Conservation (phyloP, 2,329 filamentous ascomycete genomes). For the Claviceps spartinae region DNA sequence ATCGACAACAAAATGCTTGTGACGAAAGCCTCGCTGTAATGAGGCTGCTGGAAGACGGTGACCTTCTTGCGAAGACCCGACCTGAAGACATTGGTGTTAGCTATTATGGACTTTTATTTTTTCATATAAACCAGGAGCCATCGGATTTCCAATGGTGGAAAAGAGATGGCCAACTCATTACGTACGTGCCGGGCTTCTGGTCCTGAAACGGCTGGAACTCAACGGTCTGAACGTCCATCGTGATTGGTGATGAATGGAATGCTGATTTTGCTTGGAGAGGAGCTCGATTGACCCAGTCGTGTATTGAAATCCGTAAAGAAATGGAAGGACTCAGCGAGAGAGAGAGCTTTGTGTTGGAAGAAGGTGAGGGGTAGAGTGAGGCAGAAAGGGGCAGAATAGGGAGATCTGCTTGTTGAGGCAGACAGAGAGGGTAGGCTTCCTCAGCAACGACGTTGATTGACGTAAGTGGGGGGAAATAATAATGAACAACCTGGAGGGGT, state of each 20-base stretch:
- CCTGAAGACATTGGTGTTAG: conserved; percentile 31
- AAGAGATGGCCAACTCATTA: conserved; percentile 18
- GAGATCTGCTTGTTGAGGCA: not conserved
- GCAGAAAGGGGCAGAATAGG: too few relatives aligned
- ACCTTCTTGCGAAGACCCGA: conserved; percentile 99
- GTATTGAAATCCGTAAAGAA: not conserved
- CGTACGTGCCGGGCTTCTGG: conserved; percentile 98
- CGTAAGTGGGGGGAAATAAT: not conserved
- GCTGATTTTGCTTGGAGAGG: not conserved
- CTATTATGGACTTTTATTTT: not conserved
- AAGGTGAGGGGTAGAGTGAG: too few relatives aligned
- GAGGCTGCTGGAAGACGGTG: conserved; percentile 84
- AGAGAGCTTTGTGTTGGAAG: not conserved
- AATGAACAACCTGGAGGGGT: not conserved
- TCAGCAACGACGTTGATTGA: not conserved
- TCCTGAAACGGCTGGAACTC: conserved; percentile 77
- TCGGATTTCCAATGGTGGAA: not conserved
- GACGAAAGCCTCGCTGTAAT: conserved; percentile 96
- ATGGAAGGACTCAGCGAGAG: not conserved
- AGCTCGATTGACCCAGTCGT: not conserved
- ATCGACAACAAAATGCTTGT: conserved; percentile 91
- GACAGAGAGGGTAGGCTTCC: not conserved
- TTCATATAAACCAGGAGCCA: not conserved
- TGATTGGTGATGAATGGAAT: conserved; percentile 10
- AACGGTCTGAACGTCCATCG: conserved; percentile 64